Conservation (phyloP, 2,329 filamentous ascomycete genomes). For the Penicillium concentricum region DNA sequence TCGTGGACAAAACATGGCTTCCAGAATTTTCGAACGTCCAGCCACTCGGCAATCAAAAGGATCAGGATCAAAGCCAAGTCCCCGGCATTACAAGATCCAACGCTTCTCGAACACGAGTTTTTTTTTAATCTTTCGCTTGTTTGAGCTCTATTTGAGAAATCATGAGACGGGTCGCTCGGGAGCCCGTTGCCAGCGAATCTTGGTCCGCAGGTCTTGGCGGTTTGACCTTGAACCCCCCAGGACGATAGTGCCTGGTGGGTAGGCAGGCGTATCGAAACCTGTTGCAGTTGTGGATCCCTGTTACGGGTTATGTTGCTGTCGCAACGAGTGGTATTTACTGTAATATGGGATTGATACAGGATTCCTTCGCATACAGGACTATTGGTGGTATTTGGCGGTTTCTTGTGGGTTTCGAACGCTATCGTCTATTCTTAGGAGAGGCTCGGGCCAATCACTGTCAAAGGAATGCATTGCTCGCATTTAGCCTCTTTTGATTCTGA, state of each 20-base stretch:
- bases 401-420: neutral
- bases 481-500: neutral
- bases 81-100: neutral
- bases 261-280: neutral
- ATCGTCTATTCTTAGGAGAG: neutral
- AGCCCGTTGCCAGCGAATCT: neutral
- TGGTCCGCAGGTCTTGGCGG: neutral
- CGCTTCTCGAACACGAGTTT: neutral
- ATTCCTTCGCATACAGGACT: neutral
- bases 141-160: neutral
- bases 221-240: neutral
- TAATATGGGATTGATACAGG: neutral
- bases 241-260: neutral
- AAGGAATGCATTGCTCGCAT: neutral
- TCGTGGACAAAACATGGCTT: constrained; percentile 27
- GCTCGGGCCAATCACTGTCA: neutral
- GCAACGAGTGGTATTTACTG: constrained; percentile 1
- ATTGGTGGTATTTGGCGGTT: neutral
- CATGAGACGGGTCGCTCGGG: neutral
- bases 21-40: constrained; percentile 29
- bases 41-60: neutral
- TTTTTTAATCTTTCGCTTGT: neutral
- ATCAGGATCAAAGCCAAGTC: neutral
- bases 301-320: neutral
- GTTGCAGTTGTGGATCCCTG: neutral